Base-by-base conservation (phyloP, 495 filamentous ascomycete species). In the Symbiotaphrina buchneri region DNA sequence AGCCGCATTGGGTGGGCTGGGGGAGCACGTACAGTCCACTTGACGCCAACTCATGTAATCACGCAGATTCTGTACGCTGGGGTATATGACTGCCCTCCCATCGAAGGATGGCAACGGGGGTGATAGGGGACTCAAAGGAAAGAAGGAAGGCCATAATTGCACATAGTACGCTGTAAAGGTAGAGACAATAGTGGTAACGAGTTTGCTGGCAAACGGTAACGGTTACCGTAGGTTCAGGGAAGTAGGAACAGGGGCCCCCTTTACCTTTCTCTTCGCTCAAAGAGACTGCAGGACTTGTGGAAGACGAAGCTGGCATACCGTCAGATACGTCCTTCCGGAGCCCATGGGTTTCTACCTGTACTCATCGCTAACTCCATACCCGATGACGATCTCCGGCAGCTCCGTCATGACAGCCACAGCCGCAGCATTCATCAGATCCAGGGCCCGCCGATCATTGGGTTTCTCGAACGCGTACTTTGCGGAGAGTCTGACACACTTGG, bases 11-110 rank as follows among this genome's bases (percentile, higher is more conserved):
- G n/a, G n/a, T n/a, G n/a, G n/a, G n/a, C n/a, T n/a, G n/a, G n/a
- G 17, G 25, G 19, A 19, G 26, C 22, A 52, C 73, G 47, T 47
- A 90, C 85, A 95, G 48, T 97, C 87, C 21, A 77, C 87, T 52
- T 97, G 87, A 39, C 87, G 61, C 87, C 87, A 97, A 42, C 76
- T 81, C 66, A 95, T 69, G 48, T 97, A 97, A 47, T 97, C 87
- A 24, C 83, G 63, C 35, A 95, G 45, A 45, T 85, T 83, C 43
- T 60, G 59, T 10, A 64, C 56, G 27, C 63, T 71, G 0, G 87
- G 85, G 52, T 94, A 97, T 39, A 70, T 59, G 21, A 95, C 83
- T 7, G 83, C 81, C 11, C 87, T 56, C 1, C 84, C 87, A 53
- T 97, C 87, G 47, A 97, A 97, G 18, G 68, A 77, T 3, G 87